These are phyloP conservation scores for Collybiopsis luxurians DNA, from an alignment of 768 basidiomycete genomes.

Conservation along the genomic window DNA sequence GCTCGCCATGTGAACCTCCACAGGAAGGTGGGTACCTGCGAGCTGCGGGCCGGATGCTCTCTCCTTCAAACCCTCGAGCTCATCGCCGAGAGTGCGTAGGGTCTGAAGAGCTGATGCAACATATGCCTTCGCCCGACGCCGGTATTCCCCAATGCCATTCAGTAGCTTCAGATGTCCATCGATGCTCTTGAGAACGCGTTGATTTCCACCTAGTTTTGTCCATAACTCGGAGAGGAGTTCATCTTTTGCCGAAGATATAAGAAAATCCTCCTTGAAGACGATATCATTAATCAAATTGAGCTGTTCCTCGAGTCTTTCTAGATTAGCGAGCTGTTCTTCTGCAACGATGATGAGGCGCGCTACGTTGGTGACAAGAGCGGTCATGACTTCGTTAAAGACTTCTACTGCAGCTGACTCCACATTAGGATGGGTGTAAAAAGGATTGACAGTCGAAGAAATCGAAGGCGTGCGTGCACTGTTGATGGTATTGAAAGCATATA, in stretches of 20 bases:
- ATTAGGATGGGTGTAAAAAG: conserved; percentile 15
- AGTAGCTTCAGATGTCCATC: conserved; percentile 34
- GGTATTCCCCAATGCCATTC: conserved; percentile 33
- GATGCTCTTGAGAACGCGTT: conserved; percentile 24
- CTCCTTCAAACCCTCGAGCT: no score
- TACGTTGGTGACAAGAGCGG: conserved; percentile 33
- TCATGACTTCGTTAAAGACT: conserved; percentile 42
- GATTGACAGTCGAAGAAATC: conserved; percentile 20
- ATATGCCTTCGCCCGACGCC: conserved; percentile 34
- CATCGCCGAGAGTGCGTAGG: no score
- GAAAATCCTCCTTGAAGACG: conserved; percentile 35
- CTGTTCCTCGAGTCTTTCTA: conserved; percentile 41
- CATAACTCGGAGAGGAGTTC: conserved; percentile 44
- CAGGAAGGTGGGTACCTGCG: no score
- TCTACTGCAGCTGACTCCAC: conserved; percentile 28
- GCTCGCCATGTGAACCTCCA: no score
- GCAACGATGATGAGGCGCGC: conserved; percentile 41
- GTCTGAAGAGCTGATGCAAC: no score
- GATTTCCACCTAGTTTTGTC: conserved; percentile 45
- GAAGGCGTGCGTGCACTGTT: conserved; percentile 14
- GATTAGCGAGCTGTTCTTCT: conserved; percentile 31
- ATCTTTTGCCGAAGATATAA: conserved; percentile 24
- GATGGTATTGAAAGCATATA: conserved; percentile 42
- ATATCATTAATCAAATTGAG: conserved; percentile 37
- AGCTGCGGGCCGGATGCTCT: no score